Base-by-base conservation (phyloP, 257 asterid species). In the Solanum rostratum region DNA sequence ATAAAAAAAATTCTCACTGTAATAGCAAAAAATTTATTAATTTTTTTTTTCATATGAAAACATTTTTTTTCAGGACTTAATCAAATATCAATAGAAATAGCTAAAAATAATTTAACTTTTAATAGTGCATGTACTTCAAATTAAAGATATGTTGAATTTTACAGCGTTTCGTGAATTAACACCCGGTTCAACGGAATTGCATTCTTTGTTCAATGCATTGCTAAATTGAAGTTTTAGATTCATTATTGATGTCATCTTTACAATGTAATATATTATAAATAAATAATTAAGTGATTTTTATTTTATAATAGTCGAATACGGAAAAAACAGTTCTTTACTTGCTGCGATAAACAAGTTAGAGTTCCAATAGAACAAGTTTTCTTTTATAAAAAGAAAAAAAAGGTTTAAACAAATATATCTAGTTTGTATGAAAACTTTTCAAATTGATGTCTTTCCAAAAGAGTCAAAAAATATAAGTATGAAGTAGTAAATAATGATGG, bases 21-120 rank as follows among this genome's bases (percentile, higher is more conserved):
- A 55, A 55, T 55, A 9, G 0, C 3, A 8, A 1, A 55, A 20
- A 7, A 55, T 0, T 55, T 55, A 0, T 0, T 55, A 19, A 0
- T 55, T 3, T 33, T 33, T 33, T 55, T 19, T 55, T 55, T 0
- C 12, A 1, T 2, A 55, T 19, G 3, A 55, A 55, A 20, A 9
- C 0, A 20, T 54, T 6, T 9, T 19, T 19, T 19, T 19, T 2
- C 5, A n/a, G n/a, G 63, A 55, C 20, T 19, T 12, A 55, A 55
- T 20, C 0, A 39, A 24, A 55, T 19, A 8, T 54, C 12, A 54
- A 5, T 19, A 6, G 0, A 55, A 8, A 55, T 20, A 55, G 11
- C 1, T 13, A 55, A 54, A 55, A 55, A 19, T 19, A 55, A 7
- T 54, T 0, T 33, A 33, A 18, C 18, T 18, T 54, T 54, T 54